Evolutionary conservation across 768 basidiomycete genomes (phyloP).

Genomic region (Naganishia onofrii): DNA sequence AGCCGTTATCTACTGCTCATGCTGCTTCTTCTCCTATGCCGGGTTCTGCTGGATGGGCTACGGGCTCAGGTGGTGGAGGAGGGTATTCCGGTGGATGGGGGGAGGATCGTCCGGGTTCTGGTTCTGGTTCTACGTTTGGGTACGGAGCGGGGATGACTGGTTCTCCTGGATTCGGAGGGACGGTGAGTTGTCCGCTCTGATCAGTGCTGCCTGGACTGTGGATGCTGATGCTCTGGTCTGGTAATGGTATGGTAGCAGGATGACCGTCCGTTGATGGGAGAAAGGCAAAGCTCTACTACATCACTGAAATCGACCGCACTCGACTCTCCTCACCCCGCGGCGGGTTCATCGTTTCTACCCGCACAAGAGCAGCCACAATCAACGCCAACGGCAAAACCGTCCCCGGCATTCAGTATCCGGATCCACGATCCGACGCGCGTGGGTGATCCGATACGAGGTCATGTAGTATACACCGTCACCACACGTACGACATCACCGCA

Average conservation of each 20-base stretch:
- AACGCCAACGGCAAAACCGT: background rate
- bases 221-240: background rate
- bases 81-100: background rate
- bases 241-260: background rate
- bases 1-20: background rate
- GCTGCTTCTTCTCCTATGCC: background rate
- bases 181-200: background rate
- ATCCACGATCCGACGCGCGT: constrained; percentile 98
- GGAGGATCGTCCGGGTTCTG: background rate
- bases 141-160: background rate
- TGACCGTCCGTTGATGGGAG: constrained; percentile 8
- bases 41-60: background rate
- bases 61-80: background rate
- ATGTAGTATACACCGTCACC: constrained; percentile 94
- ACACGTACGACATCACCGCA: constrained; percentile 85
- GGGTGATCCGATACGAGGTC: constrained; percentile 79
- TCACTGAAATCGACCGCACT: constrained; percentile 7
- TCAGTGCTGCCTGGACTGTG: background rate
- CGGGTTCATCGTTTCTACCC: background rate
- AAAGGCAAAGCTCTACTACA: background rate
- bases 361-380: background rate
- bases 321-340: background rate
- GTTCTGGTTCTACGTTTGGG: background rate
- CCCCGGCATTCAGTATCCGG: constrained; percentile 73
- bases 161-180: background rate